Evolutionary conservation across 331 rosid species (phyloP), one percentile per base, ranked within the genome.

Genomic region (Acacia pycnantha): DNA sequence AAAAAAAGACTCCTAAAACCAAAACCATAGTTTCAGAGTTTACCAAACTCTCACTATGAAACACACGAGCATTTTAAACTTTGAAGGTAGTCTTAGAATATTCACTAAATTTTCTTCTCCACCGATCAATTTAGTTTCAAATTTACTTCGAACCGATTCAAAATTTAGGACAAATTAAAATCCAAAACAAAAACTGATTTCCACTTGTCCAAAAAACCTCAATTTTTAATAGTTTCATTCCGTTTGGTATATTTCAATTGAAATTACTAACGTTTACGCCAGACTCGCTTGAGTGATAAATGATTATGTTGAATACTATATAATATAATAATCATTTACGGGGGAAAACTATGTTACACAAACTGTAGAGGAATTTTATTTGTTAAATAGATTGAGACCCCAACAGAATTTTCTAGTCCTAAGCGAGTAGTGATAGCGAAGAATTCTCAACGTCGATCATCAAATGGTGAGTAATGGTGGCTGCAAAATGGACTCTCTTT

Each of bases 331-430:
- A 29, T 64, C 8, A 41, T 66, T 8, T 46, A 79, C 61, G 58
- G 68, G 27, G 6, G 18, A 76, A 70, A 50, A 43, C 69, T 82
- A 87, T 80, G 86, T 79, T 84, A 86, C 87, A 85, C 24, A 79
- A 18, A 76, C 44, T 70, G 77, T 77, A 54, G 53, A 76, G 70
- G 87, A 76, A 76, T 31, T 75, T 73, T 62, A 70, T 35, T 58
- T 72, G 72, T 35, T 67, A 56, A 62, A 58, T 59, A 43, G 37
- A 78, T 33, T 4, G n/a, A 33, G 87, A 81, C 40, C 90, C 85
- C 79, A 76, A 48, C 64, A 59, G 76, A 71, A 41, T 67, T 58
- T 24, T 77, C 43, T 27, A 43, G 66, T 69, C 65, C 75, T 54
- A 74, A 84, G 84, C 70, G 71, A 65, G 77, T 72, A 65, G 75